Evolutionary conservation across 805 yeast species (phyloP).

Genomic region (Candida taoyuanica): DNA sequence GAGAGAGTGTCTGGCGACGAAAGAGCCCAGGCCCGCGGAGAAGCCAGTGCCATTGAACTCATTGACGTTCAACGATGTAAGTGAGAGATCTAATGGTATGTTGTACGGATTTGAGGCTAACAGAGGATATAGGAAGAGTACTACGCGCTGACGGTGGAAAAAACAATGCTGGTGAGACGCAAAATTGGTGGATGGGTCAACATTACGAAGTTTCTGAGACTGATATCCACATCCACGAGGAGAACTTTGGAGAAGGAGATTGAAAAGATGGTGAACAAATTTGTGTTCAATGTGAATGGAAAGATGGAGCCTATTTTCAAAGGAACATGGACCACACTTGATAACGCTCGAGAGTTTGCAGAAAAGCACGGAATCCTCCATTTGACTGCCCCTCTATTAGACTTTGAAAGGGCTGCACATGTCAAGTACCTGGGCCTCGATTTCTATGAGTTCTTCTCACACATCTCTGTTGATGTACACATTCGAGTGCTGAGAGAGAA

Average conservation of each 20-base stretch:
- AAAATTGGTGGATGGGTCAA: constrained; percentile 15
- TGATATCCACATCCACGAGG: background rate
- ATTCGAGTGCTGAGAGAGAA: constrained; percentile 25
- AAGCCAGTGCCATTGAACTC: background rate
- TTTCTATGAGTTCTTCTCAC: constrained; percentile 26
- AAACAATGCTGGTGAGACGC: constrained; percentile 2
- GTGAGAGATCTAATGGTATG: no score
- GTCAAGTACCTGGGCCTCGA: constrained; percentile 22
- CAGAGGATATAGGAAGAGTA: constrained; percentile 6
- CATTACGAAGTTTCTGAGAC: constrained; percentile 2
- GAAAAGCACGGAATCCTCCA: constrained; percentile 13
- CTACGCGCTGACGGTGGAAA: constrained; percentile 1
- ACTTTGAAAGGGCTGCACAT: constrained; percentile 24
- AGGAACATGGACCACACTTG: constrained; percentile 25
- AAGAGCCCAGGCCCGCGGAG: constrained; percentile 1
- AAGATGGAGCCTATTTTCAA: constrained; percentile 1
- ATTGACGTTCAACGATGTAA: constrained; percentile 1
- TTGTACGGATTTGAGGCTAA: no score
- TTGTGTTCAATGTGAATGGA: background rate
- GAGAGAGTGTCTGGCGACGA: constrained; percentile 1
- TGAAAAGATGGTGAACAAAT: background rate
- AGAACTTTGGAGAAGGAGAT: constrained; percentile 1
- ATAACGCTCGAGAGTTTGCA: constrained; percentile 23
- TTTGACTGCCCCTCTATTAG: constrained; percentile 19
- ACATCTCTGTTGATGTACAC: constrained; percentile 12